phyloP scores from a whole-genome alignment of 805 yeast species.

The Brettanomyces naardenensis region DNA sequence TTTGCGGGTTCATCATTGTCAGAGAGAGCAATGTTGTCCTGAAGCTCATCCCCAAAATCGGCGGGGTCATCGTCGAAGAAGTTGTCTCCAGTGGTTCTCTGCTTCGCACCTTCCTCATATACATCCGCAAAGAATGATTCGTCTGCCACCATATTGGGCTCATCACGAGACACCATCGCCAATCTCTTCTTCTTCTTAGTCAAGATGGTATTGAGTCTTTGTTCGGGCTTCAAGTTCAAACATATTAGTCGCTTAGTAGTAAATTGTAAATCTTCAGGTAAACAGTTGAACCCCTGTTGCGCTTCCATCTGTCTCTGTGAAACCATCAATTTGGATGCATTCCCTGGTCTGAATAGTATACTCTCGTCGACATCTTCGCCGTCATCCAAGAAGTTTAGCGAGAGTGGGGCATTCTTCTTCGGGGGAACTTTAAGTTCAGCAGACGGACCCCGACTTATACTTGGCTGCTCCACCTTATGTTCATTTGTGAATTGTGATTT shows the following conservation, averaged over 20 bases:
- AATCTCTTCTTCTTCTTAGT: constrained; percentile 16
- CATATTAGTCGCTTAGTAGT: constrained; percentile 40
- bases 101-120: constrained; percentile 27
- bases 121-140: constrained; percentile 44
- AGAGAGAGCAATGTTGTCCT: constrained; percentile 10
- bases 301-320: constrained; percentile 19
- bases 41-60: constrained; percentile 14
- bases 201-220: constrained; percentile 21
- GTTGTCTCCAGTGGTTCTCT: constrained; percentile 6
- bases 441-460: no score
- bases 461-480: background rate
- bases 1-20: constrained; percentile 30
- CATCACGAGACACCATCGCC: constrained; percentile 3
- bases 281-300: constrained; percentile 20
- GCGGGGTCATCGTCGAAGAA: constrained; percentile 11
- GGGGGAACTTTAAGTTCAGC: background rate
- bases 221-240: constrained; percentile 37
- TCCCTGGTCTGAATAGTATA: constrained; percentile 20
- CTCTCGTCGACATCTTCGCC: constrained; percentile 16
- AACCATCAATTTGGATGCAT: constrained; percentile 14
- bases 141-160: constrained; percentile 33
- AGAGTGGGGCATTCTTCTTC: constrained; percentile 27
- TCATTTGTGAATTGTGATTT: constrained; percentile 1
- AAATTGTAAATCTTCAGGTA: constrained; percentile 45
- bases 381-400: constrained; percentile 23